These are phyloP conservation scores for Tulasnella sp. DNA, from an alignment of 768 basidiomycete species.

Conservation along the genomic window DNA sequence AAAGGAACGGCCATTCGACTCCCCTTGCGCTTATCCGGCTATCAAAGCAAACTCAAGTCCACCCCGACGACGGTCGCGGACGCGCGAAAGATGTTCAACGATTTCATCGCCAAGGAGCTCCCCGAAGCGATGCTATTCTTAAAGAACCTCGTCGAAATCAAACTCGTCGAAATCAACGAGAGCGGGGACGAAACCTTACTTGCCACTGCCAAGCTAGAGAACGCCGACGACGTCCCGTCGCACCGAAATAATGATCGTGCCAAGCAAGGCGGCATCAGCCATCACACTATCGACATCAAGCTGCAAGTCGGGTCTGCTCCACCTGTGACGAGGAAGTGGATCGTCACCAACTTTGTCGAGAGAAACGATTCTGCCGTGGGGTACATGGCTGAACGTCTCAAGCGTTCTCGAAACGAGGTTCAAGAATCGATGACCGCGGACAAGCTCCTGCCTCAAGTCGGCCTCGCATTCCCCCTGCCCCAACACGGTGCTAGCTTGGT, in stretches of 20 bases:
- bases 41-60: conserved; percentile 28
- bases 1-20: conserved; percentile 36
- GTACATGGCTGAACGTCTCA: neutral
- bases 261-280: neutral
- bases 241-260: neutral
- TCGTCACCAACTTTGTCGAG: conserved; percentile 18
- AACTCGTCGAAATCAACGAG: conserved; percentile 30
- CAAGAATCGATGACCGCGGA: conserved; percentile 25
- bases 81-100: conserved; percentile 33
- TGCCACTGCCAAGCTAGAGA: neutral
- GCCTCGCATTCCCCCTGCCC: conserved; percentile 25
- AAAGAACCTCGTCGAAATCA: conserved; percentile 21
- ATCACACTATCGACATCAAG: neutral
- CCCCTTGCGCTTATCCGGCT: conserved; percentile 30
- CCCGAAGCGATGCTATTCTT: neutral
- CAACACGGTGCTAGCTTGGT: neutral
- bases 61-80: conserved; percentile 32
- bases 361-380: conserved; percentile 22
- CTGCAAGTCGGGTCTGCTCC: neutral
- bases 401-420: conserved; percentile 2
- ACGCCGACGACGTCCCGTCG: neutral
- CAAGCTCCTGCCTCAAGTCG: conserved; percentile 32
- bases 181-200: conserved; percentile 16
- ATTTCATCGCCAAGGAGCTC: conserved; percentile 3
- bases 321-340: neutral